phyloP scores from a whole-genome alignment of 805 yeast genomes.

The Metschnikowia hibisci region DNA sequence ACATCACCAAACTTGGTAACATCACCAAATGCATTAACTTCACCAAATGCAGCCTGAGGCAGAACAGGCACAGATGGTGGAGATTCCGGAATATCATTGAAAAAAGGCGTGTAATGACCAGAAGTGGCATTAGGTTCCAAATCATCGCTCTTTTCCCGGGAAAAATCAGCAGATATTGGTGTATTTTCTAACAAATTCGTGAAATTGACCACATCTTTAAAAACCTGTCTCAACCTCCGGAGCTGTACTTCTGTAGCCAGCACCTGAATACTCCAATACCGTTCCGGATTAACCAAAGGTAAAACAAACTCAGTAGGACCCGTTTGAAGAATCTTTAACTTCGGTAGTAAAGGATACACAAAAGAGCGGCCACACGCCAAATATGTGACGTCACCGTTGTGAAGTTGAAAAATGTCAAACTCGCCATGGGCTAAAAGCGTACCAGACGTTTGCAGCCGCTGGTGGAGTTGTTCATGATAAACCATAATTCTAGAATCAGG shows the following conservation, averaged over 20 bases:
- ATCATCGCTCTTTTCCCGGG: background rate
- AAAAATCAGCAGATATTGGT: background rate
- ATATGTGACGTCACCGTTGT: constrained; percentile 55
- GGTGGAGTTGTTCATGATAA: constrained; percentile 30
- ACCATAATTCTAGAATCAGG: constrained; percentile 33
- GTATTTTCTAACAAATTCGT: constrained; percentile 30
- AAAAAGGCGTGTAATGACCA: constrained; percentile 13
- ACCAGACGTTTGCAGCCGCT: constrained; percentile 28
- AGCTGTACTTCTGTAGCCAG: constrained; percentile 27
- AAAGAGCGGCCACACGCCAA: constrained; percentile 63
- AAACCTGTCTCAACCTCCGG: constrained; percentile 30
- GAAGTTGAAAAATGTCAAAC: constrained; percentile 56
- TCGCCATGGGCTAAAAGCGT: constrained; percentile 57
- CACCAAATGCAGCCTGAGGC: constrained; percentile 18
- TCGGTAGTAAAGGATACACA: constrained; percentile 71
- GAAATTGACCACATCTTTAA: constrained; percentile 40
- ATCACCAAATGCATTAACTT: too few relatives aligned
- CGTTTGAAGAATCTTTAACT: constrained; percentile 52
- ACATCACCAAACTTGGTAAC: too few relatives aligned
- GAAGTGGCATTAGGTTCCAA: background rate
- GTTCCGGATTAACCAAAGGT: constrained; percentile 67
- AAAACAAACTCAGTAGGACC: constrained; percentile 48
- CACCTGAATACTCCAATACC: constrained; percentile 62
- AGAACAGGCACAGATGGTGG: constrained; percentile 44
- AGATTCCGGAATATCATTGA: constrained; percentile 37